Evolutionary conservation across 1,284 basidiomycete genomes (phyloP), one percentile per base, ranked within the genome.

Genomic region (Albatrellus sp.): DNA sequence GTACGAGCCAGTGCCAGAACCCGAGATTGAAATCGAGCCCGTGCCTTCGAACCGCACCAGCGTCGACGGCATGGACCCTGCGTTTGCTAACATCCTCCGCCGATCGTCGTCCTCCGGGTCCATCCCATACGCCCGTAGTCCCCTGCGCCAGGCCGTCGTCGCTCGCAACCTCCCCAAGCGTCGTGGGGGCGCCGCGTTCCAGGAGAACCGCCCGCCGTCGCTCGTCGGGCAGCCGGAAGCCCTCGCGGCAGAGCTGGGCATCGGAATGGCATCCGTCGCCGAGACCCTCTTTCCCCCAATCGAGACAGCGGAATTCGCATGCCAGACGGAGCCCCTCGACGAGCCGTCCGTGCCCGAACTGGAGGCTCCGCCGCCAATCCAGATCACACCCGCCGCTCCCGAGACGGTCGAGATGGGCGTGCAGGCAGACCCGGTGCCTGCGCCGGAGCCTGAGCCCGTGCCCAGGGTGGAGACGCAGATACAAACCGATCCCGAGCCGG

Each of bases 21-120:
- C 24, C 24, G 24, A 24, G 24, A n/a, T n/a, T n/a, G n/a, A n/a
- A n/a, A n/a, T 13, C 39, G 69, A 65, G 6, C 65, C 61, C 13
- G 57, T 60, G 38, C 60, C 57, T 17, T 77, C 75, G 2, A 80
- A 79, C 49, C 65, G 69, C 30, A 72, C 72, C 2, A 86, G 81
- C 52, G 67, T 88, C 9, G 86, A 90, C 43, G 85, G 85, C 34
- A 86, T 90, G 81, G 87, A 90, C 52, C 87, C 87, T 9, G 70
- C 65, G 0, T 90, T 87, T 56, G 84, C 85, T 44, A 86, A 87
- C 49, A 67, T 88, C 12, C 72, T 87, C 34, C 72, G 72, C 46
- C 73, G 75, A 28, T 68, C 74, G 2, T 67, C 73, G 0, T 79
- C 80, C 8, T 67, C 71, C 42, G 68, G 69, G 19, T 73, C 79